Conservation (phyloP, 2,329 filamentous ascomycete species). For the Xylariales sp. region DNA sequence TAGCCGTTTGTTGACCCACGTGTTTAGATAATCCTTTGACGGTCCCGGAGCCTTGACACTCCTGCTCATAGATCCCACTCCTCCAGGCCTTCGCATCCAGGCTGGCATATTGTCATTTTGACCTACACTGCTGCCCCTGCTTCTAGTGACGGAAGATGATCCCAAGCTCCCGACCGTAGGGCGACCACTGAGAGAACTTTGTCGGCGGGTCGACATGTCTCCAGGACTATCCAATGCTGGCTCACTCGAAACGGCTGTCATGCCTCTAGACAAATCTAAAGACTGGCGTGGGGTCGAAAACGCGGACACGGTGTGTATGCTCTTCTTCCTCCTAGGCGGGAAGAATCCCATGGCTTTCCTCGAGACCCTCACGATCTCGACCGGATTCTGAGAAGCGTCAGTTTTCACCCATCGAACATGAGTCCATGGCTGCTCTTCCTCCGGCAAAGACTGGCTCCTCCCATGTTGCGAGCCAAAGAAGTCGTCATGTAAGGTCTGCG, state of each 20-base stretch:
- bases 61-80: conserved; percentile 75
- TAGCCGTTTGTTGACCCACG: conserved; percentile 77
- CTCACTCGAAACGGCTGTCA: conserved; percentile 7
- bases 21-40: conserved; percentile 77
- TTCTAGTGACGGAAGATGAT: conserved; percentile 20
- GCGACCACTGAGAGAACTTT: conserved; percentile 23
- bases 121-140: conserved; percentile 24
- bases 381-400: conserved; percentile 61
- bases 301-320: conserved; percentile 59
- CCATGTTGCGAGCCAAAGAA: conserved; percentile 37
- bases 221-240: conserved; percentile 24
- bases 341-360: conserved; percentile 84
- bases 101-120: conserved; percentile 33
- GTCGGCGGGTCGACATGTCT: conserved; percentile 23
- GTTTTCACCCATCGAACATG: conserved; percentile 88
- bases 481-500: conserved; percentile 30
- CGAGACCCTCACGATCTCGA: conserved; percentile 82
- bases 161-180: conserved; percentile 22
- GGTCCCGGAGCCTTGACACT: conserved; percentile 73
- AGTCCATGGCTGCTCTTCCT: conserved; percentile 68
- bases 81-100: conserved; percentile 79
- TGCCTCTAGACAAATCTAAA: conserved; percentile 46
- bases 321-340: conserved; percentile 86
- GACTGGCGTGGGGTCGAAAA: conserved; percentile 64
- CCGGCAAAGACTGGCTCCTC: conserved; percentile 27